phyloP scores from a whole-genome alignment of 805 yeast species.

The Yamadazyma phyllophila region DNA sequence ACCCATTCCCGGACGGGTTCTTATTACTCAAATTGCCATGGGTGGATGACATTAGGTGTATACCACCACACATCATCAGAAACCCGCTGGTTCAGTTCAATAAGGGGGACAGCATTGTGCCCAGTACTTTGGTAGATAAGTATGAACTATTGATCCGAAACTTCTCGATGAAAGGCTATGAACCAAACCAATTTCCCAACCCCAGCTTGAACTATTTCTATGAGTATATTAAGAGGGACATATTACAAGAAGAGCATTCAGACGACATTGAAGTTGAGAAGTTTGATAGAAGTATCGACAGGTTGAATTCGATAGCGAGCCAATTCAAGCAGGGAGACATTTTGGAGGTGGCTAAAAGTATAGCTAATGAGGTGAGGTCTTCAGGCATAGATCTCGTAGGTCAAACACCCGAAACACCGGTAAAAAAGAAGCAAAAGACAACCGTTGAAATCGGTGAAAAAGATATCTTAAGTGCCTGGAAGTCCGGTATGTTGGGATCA shows the following conservation, averaged over 20 bases:
- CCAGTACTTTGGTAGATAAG: slow-evolving; percentile 15
- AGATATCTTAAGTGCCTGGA: slow-evolving; percentile 44
- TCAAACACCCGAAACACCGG: background rate
- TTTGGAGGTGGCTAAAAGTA: background rate
- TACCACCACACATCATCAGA: slow-evolving; percentile 45
- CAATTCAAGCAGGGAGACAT: slow-evolving; percentile 1
- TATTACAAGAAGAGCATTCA: slow-evolving; percentile 46
- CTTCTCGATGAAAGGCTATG: slow-evolving; percentile 47
- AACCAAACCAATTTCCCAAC: slow-evolving; percentile 57
- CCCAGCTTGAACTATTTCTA: slow-evolving; percentile 70
- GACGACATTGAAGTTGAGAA: slow-evolving; percentile 7
- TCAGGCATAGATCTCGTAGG: background rate
- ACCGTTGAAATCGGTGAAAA: slow-evolving; percentile 28
- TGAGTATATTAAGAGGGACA: slow-evolving; percentile 58
- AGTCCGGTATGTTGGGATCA: slow-evolving; percentile 26
- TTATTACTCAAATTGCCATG: slow-evolving; percentile 68
- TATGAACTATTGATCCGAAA: slow-evolving; percentile 31
- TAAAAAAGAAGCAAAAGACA: slow-evolving; percentile 11
- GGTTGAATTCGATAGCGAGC: background rate
- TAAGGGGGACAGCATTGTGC: slow-evolving; percentile 11
- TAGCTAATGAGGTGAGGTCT: background rate
- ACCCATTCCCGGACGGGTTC: slow-evolving; percentile 63
- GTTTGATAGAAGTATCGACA: slow-evolving; percentile 11
- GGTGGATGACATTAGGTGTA: slow-evolving; percentile 67
- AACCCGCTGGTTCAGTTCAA: slow-evolving; percentile 19